These are phyloP conservation scores for Ensete ventricosum DNA, from an alignment of 176 grass and related monocot genomes.

Conservation along the genomic window DNA sequence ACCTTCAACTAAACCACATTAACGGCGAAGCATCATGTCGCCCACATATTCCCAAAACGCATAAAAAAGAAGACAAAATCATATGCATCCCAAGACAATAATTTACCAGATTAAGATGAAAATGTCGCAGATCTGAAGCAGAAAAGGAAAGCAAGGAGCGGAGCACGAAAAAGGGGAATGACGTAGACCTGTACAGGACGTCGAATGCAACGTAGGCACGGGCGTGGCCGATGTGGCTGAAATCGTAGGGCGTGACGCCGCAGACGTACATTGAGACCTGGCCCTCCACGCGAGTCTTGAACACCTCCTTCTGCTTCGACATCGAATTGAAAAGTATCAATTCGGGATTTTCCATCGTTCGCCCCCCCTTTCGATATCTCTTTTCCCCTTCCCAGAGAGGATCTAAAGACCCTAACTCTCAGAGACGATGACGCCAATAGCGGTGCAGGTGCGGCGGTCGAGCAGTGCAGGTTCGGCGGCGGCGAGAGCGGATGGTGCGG, in stretches of 20 bases:
- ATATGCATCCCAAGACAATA: neutral
- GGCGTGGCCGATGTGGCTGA: conserved; percentile 77
- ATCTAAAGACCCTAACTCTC: neutral
- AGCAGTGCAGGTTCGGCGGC: too few relatives aligned
- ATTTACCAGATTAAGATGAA: neutral
- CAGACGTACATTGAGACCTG: conserved; percentile 80
- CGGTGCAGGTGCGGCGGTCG: too few relatives aligned
- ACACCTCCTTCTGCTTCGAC: conserved; percentile 67
- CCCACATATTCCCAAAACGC: too few relatives aligned
- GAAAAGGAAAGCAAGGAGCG: conserved; percentile 11
- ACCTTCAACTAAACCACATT: too few relatives aligned
- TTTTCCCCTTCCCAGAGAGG: too few relatives aligned
- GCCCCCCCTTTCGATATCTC: neutral
- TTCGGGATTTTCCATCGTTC: conserved; percentile 4
- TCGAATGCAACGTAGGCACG: conserved; percentile 77
- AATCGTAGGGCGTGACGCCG: conserved; percentile 74
- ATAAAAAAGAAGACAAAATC: too few relatives aligned
- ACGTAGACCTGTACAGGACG: conserved; percentile 46
- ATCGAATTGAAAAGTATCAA: conserved; percentile 55
- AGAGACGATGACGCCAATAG: too few relatives aligned
- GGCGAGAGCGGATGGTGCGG: too few relatives aligned
- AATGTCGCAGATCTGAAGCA: neutral
- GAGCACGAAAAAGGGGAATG: too few relatives aligned
- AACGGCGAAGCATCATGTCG: too few relatives aligned
- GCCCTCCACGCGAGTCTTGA: conserved; percentile 62